Base-by-base conservation (phyloP, 2,329 filamentous ascomycete species). In the Mycosphaerella arachidis region DNA sequence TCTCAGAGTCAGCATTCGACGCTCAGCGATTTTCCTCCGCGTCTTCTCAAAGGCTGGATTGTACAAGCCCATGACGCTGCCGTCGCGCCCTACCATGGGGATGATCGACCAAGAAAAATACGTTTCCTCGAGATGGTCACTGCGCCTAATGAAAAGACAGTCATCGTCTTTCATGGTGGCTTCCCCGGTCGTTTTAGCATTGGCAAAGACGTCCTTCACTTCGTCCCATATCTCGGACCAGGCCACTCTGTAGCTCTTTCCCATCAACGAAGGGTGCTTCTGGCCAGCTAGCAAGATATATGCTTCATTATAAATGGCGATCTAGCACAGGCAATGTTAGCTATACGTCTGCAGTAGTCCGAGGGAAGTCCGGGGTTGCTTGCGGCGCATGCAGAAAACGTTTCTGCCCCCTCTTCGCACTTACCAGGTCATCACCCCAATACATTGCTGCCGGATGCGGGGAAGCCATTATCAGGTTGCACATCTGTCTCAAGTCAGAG, bases 91-190 rank as follows among this genome's bases (percentile, higher is more conserved):
- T 1, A 93, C 83, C 63, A 93, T 80, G 0, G 90, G 90, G 29
- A 93, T 87, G 46, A 93, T 86, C 1, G 86, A 89, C 89, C 89
- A 93, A 12, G 87, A 90, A 71, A 93, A 93, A 70, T 90, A 93
- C 0, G 88, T 86, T 70, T 94, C 90, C 73, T 95, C 89, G 1
- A 91, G 74, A 62, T 84, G 91, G 1, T 86, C 84, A 63, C 85
- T 84, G 7, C 90, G 84, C 51, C 82, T 79, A 33, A 94, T 82
- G 68, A 92, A 91, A 1, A 93, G 78, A 58, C 85, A 85, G 63
- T 93, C 89, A 67, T 94, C 90, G 65, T 92, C 86, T 72, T 92
- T 93, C 88, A 92, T 90, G 0, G 87, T 91, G 0, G 90, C 88
- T 75, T 92, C 86, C 0, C 90, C 91, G 4, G 86, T 88, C 43